Conservation (phyloP, 345 rosid species). For the Isatis tinctoria region DNA sequence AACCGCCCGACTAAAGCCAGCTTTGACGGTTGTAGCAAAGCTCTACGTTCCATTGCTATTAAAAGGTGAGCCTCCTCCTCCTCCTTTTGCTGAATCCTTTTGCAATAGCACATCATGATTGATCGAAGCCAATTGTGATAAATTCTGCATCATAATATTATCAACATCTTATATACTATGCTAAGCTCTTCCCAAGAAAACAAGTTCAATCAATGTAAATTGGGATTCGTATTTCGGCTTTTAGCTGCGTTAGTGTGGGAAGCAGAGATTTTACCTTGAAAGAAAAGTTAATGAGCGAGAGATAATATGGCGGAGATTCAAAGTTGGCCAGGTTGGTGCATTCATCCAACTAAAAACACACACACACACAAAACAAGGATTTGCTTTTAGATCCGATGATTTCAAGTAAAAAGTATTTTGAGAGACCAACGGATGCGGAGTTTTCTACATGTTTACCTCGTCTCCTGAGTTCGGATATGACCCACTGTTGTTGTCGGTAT, state of each 20-base stretch:
- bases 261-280: constrained; percentile 53
- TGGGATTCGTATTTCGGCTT: not conserved
- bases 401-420: not conserved
- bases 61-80: constrained; percentile 41
- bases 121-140: constrained; percentile 76
- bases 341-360: constrained; percentile 61
- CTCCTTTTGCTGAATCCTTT: constrained; percentile 52
- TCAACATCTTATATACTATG: not conserved
- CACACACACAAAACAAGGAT: not conserved
- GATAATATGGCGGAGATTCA: constrained; percentile 49
- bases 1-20: not conserved
- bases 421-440: not conserved
- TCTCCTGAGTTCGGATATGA: constrained; percentile 44
- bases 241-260: not conserved
- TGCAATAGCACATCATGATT: constrained; percentile 71
- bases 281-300: constrained; percentile 68
- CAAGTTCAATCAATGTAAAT: not conserved
- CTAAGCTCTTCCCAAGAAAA: not conserved
- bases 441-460: constrained; percentile 45
- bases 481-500: constrained; percentile 24
- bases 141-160: constrained; percentile 46
- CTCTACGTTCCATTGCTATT: constrained; percentile 35
- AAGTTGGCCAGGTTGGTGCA: constrained; percentile 58
- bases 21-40: constrained; percentile 28
- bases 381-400: not conserved